Evolutionary conservation across 768 basidiomycete species (phyloP).

Genomic region (Tulasnella sp.): DNA sequence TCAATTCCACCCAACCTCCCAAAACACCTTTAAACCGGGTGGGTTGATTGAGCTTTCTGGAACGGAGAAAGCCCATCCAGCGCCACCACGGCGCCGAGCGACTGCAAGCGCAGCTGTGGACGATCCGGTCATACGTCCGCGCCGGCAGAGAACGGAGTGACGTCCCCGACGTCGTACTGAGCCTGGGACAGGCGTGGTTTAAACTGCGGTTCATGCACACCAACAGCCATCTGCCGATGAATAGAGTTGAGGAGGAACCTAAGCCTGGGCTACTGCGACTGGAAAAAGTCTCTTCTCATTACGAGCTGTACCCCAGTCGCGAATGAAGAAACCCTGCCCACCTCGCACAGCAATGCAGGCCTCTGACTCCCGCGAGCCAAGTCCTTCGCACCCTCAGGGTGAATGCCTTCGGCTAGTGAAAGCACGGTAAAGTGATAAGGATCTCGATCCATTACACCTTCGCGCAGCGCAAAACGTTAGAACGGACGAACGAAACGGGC

Average conservation of each 20-base stretch:
- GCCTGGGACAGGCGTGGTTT: not conserved
- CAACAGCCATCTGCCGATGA: not conserved
- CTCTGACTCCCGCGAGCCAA: no score
- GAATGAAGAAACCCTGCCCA: no score
- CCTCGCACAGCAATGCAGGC: no score
- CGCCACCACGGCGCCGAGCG: not conserved
- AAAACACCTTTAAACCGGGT: not conserved
- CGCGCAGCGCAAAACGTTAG: no score
- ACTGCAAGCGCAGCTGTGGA: not conserved
- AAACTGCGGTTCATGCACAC: not conserved
- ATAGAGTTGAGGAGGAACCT: not conserved
- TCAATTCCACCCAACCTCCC: not conserved
- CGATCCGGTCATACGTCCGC: not conserved
- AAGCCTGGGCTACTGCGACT: not conserved
- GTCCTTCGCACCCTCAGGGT: no score
- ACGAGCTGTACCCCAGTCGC: no score
- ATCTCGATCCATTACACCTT: no score
- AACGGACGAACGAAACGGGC: no score
- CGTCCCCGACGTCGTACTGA: not conserved
- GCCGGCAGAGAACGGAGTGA: not conserved
- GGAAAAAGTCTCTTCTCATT: no score
- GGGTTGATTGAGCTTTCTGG: not conserved
- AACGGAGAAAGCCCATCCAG: not conserved
- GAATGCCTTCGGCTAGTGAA: no score
- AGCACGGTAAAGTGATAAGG: no score